phyloP scores from a whole-genome alignment of 2,329 filamentous ascomycete species.

The Claviceps capensis region DNA sequence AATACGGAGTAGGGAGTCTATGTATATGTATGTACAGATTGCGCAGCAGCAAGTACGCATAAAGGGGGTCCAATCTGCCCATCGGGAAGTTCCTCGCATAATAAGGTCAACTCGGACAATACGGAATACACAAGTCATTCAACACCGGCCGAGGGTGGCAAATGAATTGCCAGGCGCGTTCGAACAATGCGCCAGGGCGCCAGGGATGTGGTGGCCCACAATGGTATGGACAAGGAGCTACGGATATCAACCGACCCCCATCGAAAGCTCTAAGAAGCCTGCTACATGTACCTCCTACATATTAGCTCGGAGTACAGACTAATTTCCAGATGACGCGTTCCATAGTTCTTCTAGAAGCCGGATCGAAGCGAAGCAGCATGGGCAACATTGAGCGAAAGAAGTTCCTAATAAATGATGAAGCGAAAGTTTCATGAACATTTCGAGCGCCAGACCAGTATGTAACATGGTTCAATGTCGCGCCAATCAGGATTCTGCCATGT shows the following conservation, averaged over 20 bases:
- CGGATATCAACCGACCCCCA: not conserved
- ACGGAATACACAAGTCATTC: not conserved
- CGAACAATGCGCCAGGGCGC: not conserved
- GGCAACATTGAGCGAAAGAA: not conserved
- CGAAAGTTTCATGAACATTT: not conserved
- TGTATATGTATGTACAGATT: no score
- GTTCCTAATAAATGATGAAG: not conserved
- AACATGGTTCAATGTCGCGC: not conserved
- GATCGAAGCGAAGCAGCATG: not conserved
- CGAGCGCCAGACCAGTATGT: not conserved
- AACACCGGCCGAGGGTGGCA: not conserved
- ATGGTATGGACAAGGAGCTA: not conserved
- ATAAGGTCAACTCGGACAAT: not conserved
- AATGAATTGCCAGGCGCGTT: not conserved
- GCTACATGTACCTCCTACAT: no score
- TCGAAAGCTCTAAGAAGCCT: not conserved
- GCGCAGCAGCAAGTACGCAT: no score
- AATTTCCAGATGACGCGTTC: not conserved
- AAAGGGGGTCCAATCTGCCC: no score
- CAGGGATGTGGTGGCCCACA: not conserved
- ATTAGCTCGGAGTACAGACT: not conserved
- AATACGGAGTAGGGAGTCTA: no score
- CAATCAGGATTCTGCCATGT: not conserved
- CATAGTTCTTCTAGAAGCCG: conserved; percentile 1
- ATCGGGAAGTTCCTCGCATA: not conserved